These are phyloP conservation scores for Syzygium grande DNA, from an alignment of 345 rosid species.

Conservation along the genomic window DNA sequence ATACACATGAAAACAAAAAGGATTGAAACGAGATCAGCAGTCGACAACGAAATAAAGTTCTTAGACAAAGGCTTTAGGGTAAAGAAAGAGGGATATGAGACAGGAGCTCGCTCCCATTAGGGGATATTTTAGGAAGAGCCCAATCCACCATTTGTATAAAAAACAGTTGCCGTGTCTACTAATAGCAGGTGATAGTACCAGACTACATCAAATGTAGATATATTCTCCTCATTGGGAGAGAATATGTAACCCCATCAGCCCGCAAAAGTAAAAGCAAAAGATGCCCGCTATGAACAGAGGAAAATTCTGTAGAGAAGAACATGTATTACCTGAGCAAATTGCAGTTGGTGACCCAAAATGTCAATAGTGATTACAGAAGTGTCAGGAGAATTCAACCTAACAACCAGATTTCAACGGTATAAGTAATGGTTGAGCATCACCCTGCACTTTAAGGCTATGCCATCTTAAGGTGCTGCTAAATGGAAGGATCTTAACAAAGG, in stretches of 20 bases:
- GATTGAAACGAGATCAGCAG: not conserved
- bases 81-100: not conserved
- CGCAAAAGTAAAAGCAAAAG: not conserved
- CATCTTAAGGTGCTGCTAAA: not conserved
- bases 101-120: not conserved
- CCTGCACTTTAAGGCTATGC: not conserved
- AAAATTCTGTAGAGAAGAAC: not conserved
- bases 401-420: not conserved
- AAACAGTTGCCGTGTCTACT: not conserved
- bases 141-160: not conserved
- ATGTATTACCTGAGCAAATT: constrained; percentile 57
- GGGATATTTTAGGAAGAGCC: not conserved
- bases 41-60: not conserved
- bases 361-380: constrained; percentile 57
- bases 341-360: constrained; percentile 63
- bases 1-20: too few species aligned
- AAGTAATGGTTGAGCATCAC: not conserved
- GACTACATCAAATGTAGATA: not conserved
- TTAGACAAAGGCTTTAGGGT: not conserved
- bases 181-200: not conserved
- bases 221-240: not conserved
- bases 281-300: not conserved
- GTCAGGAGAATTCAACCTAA: constrained; percentile 80
- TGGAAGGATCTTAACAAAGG: not conserved
- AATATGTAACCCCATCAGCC: not conserved